Base-by-base conservation (phyloP, 305 asterid species). In the Caryopteris hybrid region DNA sequence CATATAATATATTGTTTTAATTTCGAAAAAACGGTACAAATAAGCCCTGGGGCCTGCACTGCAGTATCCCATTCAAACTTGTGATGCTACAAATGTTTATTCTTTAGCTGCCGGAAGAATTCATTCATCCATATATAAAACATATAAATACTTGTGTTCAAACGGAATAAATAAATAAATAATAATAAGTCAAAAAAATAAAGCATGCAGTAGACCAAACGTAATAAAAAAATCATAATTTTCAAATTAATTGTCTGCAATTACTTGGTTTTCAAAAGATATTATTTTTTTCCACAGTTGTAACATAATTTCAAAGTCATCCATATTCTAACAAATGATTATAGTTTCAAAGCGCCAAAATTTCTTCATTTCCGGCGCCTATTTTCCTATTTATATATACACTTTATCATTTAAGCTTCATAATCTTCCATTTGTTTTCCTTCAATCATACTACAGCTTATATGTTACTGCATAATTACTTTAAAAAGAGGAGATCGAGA, bases 161-260 rank as follows among this genome's bases (percentile, higher is more conserved):
- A n/a, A n/a, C n/a, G n/a, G n/a, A n/a, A n/a, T n/a, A n/a, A n/a
- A n/a, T n/a, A 0, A 53, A n/a, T 36, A 60, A 39, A 69, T 48
- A 60, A 20, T 50, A 18, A 14, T n/a, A n/a, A 59, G 39, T 27
- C 56, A 12, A 22, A 34, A 80, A 20, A 21, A 20, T 31, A 42
- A 75, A 41, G 18, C 51, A 58, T 0, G n/a, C 13, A 58, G 14
- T n/a, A 13, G 38, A 72, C 62, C 14, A 64, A 31, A 5, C 7
- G 43, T 14, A 14, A 69, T 13, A 13, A 56, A 69, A 48, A 27
- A 34, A 50, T 62, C 73, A 74, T 41, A 61, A 17, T 6, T 57
- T 65, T 61, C 69, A 79, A 27, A 27, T 33, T 5, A 46, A 57
- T 72, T 72, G 81, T 71, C 83, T 66, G 78, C 87, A 69, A 65